Conservation (phyloP, 2,329 filamentous ascomycete genomes). For the Cytospora piceicola region DNA sequence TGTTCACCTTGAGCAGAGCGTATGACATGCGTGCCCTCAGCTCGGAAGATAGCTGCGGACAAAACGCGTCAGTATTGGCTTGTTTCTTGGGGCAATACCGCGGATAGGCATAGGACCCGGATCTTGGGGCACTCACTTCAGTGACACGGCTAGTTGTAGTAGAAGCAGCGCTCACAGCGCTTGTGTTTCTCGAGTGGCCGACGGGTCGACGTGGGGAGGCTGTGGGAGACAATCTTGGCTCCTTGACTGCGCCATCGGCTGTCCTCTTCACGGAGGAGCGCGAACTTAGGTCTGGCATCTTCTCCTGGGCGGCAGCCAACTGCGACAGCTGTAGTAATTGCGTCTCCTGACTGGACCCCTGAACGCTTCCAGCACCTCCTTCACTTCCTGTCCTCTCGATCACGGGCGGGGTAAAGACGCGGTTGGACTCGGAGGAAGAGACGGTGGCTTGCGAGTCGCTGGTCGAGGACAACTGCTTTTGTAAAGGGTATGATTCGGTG, state of each 20-base stretch:
- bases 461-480: constrained; percentile 37
- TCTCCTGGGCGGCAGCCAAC: constrained; percentile 58
- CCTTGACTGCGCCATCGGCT: constrained; percentile 75
- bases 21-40: constrained; percentile 85
- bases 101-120: background rate
- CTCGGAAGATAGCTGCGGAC: constrained; percentile 70
- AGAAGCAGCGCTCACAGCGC: constrained; percentile 64
- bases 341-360: constrained; percentile 56
- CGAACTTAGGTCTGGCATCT: constrained; percentile 40
- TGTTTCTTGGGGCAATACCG: background rate
- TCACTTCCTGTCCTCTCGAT: constrained; percentile 41
- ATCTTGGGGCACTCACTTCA: constrained; percentile 63
- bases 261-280: constrained; percentile 68
- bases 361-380: constrained; percentile 43
- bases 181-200: constrained; percentile 73
- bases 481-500: constrained; percentile 10
- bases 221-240: constrained; percentile 45
- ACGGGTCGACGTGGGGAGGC: constrained; percentile 51
- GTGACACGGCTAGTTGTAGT: constrained; percentile 72
- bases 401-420: constrained; percentile 47
- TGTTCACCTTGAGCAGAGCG: constrained; percentile 90
- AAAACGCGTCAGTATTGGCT: constrained; percentile 33
- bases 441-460: constrained; percentile 51
- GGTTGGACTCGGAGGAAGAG: constrained; percentile 45
- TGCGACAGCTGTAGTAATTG: constrained; percentile 63